These are phyloP conservation scores for Alternaria brassicae DNA, from an alignment of 2,329 filamentous ascomycete species.

Conservation along the genomic window DNA sequence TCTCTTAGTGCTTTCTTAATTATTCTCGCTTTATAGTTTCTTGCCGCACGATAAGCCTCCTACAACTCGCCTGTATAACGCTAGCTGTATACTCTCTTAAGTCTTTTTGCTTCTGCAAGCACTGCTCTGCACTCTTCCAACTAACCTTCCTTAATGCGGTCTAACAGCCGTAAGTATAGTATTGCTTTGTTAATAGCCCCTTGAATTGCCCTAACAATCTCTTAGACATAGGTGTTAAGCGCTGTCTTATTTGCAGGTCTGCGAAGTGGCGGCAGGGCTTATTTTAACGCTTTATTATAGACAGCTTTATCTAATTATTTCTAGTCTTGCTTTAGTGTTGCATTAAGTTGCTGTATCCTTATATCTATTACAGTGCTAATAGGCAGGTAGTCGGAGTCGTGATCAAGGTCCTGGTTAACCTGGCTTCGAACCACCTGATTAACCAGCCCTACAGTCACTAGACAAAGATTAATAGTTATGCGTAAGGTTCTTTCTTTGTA, in stretches of 20 bases:
- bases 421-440: conserved; percentile 20
- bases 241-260: conserved; percentile 17
- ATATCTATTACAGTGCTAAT: conserved; percentile 27
- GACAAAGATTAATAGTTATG: conserved; percentile 20
- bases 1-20: conserved; percentile 25
- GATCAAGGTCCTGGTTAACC: conserved; percentile 19
- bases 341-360: conserved; percentile 1
- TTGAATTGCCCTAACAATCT: conserved; percentile 16
- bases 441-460: conserved; percentile 17
- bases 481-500: conserved; percentile 14
- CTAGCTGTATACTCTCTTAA: conserved; percentile 15
- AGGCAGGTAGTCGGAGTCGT: conserved; percentile 32
- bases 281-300: conserved; percentile 14
- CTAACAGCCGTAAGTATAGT: conserved; percentile 1
- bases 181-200: conserved; percentile 13
- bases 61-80: conserved; percentile 11
- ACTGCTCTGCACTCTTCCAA: conserved; percentile 15
- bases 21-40: conserved; percentile 34
- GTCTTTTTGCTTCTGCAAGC: conserved; percentile 19
- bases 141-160: conserved; percentile 15
- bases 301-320: conserved; percentile 7
- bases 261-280: conserved; percentile 14
- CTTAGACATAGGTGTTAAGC: conserved; percentile 15
- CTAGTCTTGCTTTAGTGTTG: conserved; percentile 7
- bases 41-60: conserved; percentile 21